Base-by-base conservation (phyloP, 2,329 filamentous ascomycete genomes). In the Leptographium procerum region DNA sequence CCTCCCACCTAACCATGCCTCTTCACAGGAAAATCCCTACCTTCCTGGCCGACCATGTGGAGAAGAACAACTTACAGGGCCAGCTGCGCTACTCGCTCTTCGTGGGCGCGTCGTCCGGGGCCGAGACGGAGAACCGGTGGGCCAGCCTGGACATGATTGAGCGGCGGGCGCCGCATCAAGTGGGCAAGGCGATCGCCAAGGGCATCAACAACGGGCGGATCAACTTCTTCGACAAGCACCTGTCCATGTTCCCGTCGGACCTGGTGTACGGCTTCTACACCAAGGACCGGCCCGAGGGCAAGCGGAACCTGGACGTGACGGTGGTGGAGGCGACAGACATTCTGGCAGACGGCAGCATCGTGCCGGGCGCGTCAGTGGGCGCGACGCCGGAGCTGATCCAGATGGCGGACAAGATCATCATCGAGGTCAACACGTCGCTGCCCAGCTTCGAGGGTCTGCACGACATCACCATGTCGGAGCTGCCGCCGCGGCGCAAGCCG, bases 91-190 rank as follows among this genome's bases (percentile, higher is more conserved):
- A 95, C 78, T 86, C 84, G 59, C 81, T 95, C 22, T 95, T 95
- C 65, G 90, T 95, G 11, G 91, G 90, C 57, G 90, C 90, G n/a
- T 92, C 88, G 6, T 91, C 88, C 19, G 90, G 90, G 43, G 87
- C 89, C 22, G 90, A 94, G 75, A 95, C 90, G 0, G 90, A 95
- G 76, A 94, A 94, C 72, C 80, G 90, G 71, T 95, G 91, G 91
- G 90, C 91, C n/a, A 73, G 76, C 5, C 76, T 92, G 63, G 86
- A 95, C 73, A 95, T 95, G 90, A 95, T 95, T 66, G 86, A 92
- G 75, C 80, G 89, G 59, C 82, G 90, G 59, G 82, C 83, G 65
- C 90, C 90, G 58, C 90, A 95, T 74, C 90, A 95, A 70, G 90
- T 95, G 61, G 90, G 90, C 69, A 95, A 95, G 77, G 81, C 88